A percentile compares a stretch with the other conserved stretches of the same genome.
phyloP scores from a whole-genome alignment of 805 yeast species.

The Yarrowia bubula region DNA sequence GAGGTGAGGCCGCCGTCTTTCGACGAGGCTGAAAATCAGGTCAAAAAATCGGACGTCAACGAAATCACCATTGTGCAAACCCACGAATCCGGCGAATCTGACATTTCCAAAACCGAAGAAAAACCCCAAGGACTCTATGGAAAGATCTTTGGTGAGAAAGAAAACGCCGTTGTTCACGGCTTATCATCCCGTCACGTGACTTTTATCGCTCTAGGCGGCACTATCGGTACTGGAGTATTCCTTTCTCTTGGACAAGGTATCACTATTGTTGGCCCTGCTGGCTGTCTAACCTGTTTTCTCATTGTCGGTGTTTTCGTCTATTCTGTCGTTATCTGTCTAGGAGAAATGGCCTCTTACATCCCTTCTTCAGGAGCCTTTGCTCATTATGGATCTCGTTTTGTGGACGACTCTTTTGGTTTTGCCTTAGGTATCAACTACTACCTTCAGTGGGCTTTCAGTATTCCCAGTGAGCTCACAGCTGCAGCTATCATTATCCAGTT shows the following conservation, averaged over 20 bases:
- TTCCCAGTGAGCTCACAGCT: constrained; percentile 48
- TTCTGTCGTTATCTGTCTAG: constrained; percentile 58
- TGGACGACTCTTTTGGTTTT: constrained; percentile 58
- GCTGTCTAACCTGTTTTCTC: constrained; percentile 39
- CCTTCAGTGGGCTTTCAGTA: constrained; percentile 48
- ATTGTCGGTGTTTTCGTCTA: constrained; percentile 36
- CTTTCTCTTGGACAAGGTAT: constrained; percentile 41
- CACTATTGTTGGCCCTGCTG: constrained; percentile 37
- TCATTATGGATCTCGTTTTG: constrained; percentile 58
- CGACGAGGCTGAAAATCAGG: not conserved
- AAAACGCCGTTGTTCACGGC: not conserved
- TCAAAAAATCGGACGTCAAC: not conserved
- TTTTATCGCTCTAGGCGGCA: constrained; percentile 73
- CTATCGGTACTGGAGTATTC: constrained; percentile 65
- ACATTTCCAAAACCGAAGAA: constrained; percentile 1
- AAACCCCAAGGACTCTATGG: not conserved
- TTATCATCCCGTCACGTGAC: constrained; percentile 61
- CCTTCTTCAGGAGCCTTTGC: constrained; percentile 68
- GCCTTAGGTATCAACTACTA: constrained; percentile 54
- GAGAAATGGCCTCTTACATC: constrained; percentile 52
- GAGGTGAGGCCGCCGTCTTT: not conserved
- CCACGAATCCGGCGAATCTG: constrained; percentile 10
- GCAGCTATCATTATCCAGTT: constrained; percentile 44
- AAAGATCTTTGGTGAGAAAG: constrained; percentile 8
- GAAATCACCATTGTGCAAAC: not conserved